These are phyloP conservation scores for Acer campestre DNA, from an alignment of 345 rosid species.

Conservation along the genomic window DNA sequence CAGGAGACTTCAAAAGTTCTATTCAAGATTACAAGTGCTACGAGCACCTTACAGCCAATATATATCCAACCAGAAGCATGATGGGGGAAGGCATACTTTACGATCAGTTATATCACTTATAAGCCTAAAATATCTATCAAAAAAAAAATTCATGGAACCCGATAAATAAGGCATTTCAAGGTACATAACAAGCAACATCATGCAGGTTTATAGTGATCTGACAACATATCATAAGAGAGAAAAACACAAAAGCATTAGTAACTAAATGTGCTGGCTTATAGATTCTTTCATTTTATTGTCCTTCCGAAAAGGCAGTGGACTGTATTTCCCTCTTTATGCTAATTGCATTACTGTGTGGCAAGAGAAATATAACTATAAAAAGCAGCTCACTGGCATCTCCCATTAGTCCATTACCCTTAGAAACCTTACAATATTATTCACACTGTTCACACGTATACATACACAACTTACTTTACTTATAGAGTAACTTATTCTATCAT, in stretches of 20 bases:
- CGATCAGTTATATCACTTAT: neutral
- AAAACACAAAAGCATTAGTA: neutral
- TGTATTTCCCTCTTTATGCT: neutral
- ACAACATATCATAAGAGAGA: neutral
- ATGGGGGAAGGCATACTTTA: neutral
- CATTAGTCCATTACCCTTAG: neutral
- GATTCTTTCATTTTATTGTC: neutral
- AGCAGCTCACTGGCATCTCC: neutral
- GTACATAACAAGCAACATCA: slow-evolving; percentile 1
- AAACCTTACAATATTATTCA: neutral
- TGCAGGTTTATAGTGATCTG: neutral
- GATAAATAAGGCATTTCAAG: neutral
- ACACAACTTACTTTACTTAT: too few species aligned
- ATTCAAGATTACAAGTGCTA: neutral
- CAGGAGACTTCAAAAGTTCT: neutral
- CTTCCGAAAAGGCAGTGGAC: neutral
- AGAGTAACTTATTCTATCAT: too few species aligned
- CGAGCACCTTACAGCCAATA: neutral
- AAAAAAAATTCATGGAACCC: neutral
- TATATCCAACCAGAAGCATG: neutral
- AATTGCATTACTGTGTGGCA: neutral
- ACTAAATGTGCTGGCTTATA: neutral
- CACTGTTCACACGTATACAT: too few species aligned
- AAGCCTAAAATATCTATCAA: neutral
- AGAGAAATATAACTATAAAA: neutral